phyloP scores from a whole-genome alignment of 345 rosid genomes.

The Rhodomyrtus tomentosa region DNA sequence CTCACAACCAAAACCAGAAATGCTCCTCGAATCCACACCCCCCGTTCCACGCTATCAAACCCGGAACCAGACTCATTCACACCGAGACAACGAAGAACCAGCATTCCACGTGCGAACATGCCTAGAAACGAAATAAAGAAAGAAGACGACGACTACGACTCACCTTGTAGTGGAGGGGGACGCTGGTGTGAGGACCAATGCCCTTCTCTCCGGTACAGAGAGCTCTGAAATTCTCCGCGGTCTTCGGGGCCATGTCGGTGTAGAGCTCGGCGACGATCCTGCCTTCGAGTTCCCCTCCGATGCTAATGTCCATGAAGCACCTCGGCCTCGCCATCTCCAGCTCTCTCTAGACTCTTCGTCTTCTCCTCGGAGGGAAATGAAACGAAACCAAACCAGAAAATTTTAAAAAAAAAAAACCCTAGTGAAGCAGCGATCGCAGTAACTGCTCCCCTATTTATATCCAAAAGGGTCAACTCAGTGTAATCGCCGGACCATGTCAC shows the following conservation, averaged over 20 bases:
- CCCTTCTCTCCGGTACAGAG: conserved; percentile 96
- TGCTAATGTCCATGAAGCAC: conserved; percentile 79
- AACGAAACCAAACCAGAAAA: neutral
- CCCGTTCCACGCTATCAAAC: neutral
- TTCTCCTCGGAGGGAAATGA: neutral
- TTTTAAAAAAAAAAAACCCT: neutral
- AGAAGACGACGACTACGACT: neutral
- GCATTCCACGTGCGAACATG: neutral
- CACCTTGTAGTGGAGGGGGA: conserved; percentile 84
- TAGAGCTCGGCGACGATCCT: conserved; percentile 77
- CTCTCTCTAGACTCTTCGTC: neutral
- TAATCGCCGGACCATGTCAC: neutral
- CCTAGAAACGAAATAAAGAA: neutral
- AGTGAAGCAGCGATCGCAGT: neutral
- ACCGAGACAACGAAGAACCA: neutral
- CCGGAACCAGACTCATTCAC: neutral
- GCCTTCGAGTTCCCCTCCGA: conserved; percentile 90
- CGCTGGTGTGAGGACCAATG: conserved; percentile 61
- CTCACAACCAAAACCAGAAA: neutral
- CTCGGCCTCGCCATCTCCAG: conserved; percentile 44
- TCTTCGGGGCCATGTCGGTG: conserved; percentile 75
- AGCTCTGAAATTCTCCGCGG: conserved; percentile 88
- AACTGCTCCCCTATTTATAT: neutral
- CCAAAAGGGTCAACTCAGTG: neutral
- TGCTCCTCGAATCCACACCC: neutral